Base-by-base conservation (phyloP, 352 stramenopile species). In the Pythium grandisporangium region DNA sequence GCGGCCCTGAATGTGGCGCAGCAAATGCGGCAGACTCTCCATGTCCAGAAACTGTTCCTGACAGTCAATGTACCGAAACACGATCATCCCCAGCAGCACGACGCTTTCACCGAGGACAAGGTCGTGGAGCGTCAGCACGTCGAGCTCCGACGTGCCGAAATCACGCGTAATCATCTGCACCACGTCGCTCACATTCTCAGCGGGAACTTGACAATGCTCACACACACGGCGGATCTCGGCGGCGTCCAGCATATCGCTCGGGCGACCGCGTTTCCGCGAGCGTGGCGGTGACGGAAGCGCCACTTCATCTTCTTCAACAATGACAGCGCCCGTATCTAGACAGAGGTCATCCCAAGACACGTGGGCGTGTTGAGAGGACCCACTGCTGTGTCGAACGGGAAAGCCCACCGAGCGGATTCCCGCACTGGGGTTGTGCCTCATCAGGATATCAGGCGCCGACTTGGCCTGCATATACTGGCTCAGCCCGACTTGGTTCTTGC, bases 71-170 rank as follows among this genome's bases (percentile, higher is more conserved):
- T 61, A 70, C 33, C 62, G 53, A 25, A 91, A 88, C 30, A 91
- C 71, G n/a, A 84, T 45, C 56, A 79, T 77, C 14, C 73, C 71
- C 22, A 91, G 51, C 38, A 88, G 66, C 29, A 84, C 55, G 5
- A 86, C 57, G 17, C 80, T 68, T 44, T 84, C 82, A 20, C 60
- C 57, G 6, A 61, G 64, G 23, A 86, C 59, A 19, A 79, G 72
- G n/a, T 79, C 58, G 27, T 82, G 66, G 21, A 91, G 50, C n/a
- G 61, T 52, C 16, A 85, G 75, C 33, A 91, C 56, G 51, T 91
- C 74, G 24, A 91, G 53, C 26, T 76, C 49, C 16, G 61, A 70
- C 5, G 77, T 84, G 16, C 74, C 74, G 55, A 91, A 88, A 17
- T 61, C 58, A 10, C 42, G 45, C 33, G 63, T 51, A 12, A 85